phyloP scores from a whole-genome alignment of 2,329 filamentous ascomycete species.

The Neurospora sp. region DNA sequence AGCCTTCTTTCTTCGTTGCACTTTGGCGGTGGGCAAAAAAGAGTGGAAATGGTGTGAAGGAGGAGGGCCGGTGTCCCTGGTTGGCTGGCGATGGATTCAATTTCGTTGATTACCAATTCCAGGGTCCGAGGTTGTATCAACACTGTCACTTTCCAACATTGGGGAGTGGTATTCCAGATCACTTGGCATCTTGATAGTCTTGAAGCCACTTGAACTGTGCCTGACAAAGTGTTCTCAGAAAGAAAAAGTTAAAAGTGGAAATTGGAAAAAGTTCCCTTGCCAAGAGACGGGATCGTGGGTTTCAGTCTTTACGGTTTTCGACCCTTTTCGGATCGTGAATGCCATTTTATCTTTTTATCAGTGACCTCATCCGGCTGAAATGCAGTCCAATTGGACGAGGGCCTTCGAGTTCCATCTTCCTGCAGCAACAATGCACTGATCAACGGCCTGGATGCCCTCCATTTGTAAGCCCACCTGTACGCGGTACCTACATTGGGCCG shows the following conservation, averaged over 20 bases:
- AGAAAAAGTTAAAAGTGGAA: not conserved
- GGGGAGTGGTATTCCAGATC: not conserved
- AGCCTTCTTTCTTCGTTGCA: not conserved
- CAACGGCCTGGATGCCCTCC: not conserved
- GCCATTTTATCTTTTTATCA: not conserved
- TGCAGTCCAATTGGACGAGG: not conserved
- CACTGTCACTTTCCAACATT: not conserved
- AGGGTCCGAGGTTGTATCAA: constrained; percentile 6
- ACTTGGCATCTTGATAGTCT: not conserved
- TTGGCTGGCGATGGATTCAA: not conserved
- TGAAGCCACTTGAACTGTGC: not conserved
- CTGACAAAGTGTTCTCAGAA: not conserved
- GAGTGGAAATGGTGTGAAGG: not conserved
- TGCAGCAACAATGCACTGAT: not conserved
- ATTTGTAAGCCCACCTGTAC: not conserved
- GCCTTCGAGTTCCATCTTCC: not conserved
- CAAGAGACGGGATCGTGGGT: not conserved
- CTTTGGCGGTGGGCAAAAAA: constrained; percentile 5
- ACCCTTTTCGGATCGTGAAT: not conserved
- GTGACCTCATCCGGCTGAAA: not conserved
- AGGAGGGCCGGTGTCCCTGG: not conserved
- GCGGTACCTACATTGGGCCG: not conserved
- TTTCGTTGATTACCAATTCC: constrained; percentile 18
- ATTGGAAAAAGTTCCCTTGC: not conserved
- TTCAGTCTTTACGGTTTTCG: not conserved